Percentiles rank a stretch among this genome's conserved stretches.
phyloP scores from a whole-genome alignment of 164 flowering plant species.

The Platanus orientalis region DNA sequence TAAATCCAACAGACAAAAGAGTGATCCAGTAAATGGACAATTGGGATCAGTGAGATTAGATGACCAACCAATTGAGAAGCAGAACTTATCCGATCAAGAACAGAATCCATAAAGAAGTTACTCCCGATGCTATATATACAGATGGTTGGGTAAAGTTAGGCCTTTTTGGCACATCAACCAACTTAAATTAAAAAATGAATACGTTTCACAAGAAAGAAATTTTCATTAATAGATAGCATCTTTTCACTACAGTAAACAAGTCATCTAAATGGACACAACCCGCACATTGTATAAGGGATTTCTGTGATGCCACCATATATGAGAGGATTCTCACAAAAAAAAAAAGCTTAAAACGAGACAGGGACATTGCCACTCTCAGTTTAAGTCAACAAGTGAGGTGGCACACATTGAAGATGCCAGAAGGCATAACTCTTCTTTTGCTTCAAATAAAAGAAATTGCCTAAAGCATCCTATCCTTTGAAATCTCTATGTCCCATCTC shows the following conservation, averaged over 20 bases:
- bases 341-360: too few relatives aligned
- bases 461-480: constrained; percentile 16
- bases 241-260: neutral
- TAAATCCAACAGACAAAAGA: too few relatives aligned
- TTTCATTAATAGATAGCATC: neutral
- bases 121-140: too few relatives aligned
- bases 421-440: neutral
- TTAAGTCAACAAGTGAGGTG: neutral
- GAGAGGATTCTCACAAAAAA: neutral
- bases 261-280: neutral
- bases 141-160: too few relatives aligned
- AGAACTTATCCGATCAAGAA: too few relatives aligned
- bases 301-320: neutral
- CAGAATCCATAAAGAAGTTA: too few relatives aligned
- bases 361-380: neutral
- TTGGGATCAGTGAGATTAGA: too few relatives aligned
- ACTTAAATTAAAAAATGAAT: neutral
- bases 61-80: too few relatives aligned
- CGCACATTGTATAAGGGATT: neutral
- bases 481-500: constrained; percentile 18
- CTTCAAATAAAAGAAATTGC: constrained; percentile 1
- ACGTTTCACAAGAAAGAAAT: neutral
- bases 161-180: neutral
- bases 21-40: too few relatives aligned
- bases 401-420: neutral